Conservation (phyloP, 2,329 filamentous ascomycete species). For the Diplodia scrobiculata region DNA sequence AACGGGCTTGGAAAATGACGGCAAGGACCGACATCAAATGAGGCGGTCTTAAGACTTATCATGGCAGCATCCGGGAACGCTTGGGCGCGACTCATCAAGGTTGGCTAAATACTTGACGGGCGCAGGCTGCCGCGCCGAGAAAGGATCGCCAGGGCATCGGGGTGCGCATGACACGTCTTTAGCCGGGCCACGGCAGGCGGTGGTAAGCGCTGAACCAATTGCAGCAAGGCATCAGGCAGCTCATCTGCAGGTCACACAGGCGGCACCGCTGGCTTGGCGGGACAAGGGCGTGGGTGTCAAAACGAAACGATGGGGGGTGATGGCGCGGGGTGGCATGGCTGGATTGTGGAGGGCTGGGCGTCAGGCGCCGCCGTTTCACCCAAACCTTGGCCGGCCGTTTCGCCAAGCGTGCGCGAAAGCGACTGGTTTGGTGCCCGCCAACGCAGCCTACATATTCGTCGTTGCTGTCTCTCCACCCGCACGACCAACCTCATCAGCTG, state of each 20-base stretch:
- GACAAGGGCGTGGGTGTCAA: background rate
- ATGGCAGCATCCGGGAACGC: slow-evolving; percentile 1
- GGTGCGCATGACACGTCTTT: slow-evolving; percentile 18
- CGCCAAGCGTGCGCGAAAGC: slow-evolving; percentile 6
- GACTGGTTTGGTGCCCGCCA: background rate
- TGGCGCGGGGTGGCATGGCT: slow-evolving; percentile 1
- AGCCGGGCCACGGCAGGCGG: background rate
- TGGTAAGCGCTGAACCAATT: background rate
- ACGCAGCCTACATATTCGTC: background rate
- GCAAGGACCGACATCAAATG: slow-evolving; percentile 14
- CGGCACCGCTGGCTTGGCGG: background rate
- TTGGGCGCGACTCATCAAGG: slow-evolving; percentile 11
- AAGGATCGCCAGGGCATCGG: slow-evolving; percentile 15
- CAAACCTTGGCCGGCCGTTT: slow-evolving; percentile 14
- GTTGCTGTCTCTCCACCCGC: background rate
- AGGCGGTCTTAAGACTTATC: slow-evolving; percentile 15
- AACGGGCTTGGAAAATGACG: slow-evolving; percentile 6
- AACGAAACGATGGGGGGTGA: slow-evolving; percentile 6
- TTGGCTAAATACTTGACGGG: slow-evolving; percentile 8
- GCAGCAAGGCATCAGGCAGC: background rate
- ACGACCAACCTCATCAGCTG: too few relatives aligned
- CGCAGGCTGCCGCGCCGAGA: background rate
- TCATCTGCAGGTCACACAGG: slow-evolving; percentile 4
- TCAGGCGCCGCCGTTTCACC: slow-evolving; percentile 13
- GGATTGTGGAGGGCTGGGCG: slow-evolving; percentile 13